phyloP scores from a whole-genome alignment of 2,329 filamentous ascomycete species.

The Amauroascus niger region DNA sequence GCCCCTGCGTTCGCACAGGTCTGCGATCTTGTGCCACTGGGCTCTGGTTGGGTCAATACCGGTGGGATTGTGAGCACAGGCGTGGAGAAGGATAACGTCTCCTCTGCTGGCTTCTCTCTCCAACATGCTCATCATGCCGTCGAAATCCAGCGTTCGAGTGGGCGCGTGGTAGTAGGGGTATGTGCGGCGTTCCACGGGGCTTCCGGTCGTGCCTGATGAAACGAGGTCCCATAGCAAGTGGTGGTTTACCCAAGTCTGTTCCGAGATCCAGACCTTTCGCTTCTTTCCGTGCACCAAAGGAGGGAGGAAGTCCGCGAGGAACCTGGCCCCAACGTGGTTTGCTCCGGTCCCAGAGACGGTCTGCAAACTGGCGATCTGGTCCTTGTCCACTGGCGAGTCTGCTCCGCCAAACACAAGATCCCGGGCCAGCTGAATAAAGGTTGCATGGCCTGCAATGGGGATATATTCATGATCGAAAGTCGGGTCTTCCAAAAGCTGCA shows the following conservation, averaged over 20 bases:
- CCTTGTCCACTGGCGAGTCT: conserved; percentile 22
- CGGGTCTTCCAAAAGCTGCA: conserved; percentile 72
- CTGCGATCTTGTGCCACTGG: conserved; percentile 84
- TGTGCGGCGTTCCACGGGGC: conserved; percentile 60
- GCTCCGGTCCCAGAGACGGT: conserved; percentile 95
- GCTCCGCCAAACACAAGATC: conserved; percentile 71
- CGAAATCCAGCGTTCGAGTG: conserved; percentile 36
- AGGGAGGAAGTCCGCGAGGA: conserved; percentile 79
- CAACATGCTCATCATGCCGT: conserved; percentile 65
- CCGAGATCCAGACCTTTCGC: conserved; percentile 75
- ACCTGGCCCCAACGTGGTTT: conserved; percentile 81
- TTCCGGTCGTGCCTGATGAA: conserved; percentile 57
- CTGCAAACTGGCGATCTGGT: conserved; percentile 60
- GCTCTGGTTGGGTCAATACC: conserved; percentile 85
- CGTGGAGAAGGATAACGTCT: conserved; percentile 81
- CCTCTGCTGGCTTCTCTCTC: conserved; percentile 73
- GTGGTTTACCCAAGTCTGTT: conserved; percentile 96
- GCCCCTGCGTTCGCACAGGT: conserved; percentile 64
- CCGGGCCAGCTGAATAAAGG: conserved; percentile 77
- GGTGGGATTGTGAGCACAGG: conserved; percentile 95
- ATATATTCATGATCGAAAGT: conserved; percentile 94
- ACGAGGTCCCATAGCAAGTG: conserved; percentile 69
- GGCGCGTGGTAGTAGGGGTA: conserved; percentile 86
- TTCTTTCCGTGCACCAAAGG: conserved; percentile 36
- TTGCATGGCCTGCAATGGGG: conserved; percentile 74